Conservation (phyloP, 2,329 filamentous ascomycete species). For the Fusarium foetens region DNA sequence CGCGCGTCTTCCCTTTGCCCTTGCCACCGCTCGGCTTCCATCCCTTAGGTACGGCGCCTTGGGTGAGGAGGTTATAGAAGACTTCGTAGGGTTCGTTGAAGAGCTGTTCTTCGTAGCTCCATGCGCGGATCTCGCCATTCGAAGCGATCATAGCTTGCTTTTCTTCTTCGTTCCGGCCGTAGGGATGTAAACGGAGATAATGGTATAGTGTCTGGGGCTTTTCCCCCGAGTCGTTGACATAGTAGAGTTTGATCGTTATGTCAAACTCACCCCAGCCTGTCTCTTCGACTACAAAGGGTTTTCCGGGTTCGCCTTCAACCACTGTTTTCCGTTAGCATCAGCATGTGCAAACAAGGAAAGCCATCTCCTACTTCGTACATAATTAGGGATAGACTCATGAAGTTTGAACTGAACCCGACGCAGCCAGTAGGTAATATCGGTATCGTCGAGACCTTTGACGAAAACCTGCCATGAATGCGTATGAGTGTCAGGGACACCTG, state of each 20-base stretch:
- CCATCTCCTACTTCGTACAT: slow-evolving; percentile 73
- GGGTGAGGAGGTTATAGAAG: slow-evolving; percentile 88
- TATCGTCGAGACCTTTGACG: slow-evolving; percentile 87
- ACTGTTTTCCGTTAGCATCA: slow-evolving; percentile 53
- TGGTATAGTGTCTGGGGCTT: slow-evolving; percentile 98
- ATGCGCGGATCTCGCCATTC: slow-evolving; percentile 75
- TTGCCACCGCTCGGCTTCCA: slow-evolving; percentile 61
- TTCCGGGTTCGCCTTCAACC: slow-evolving; percentile 75
- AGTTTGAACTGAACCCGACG: slow-evolving; percentile 98
- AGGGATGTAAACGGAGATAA: slow-evolving; percentile 89
- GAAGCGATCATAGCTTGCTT: slow-evolving; percentile 68
- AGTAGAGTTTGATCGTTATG: slow-evolving; percentile 94
- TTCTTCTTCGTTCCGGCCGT: slow-evolving; percentile 82
- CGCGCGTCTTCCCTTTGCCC: slow-evolving; percentile 59
- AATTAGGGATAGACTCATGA: slow-evolving; percentile 95
- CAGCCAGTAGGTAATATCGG: slow-evolving; percentile 94
- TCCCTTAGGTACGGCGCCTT: slow-evolving; percentile 68
- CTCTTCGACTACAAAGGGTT: slow-evolving; percentile 84
- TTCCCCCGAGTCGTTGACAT: slow-evolving; percentile 85
- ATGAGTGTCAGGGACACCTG: slow-evolving; percentile 84
- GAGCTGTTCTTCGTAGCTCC: slow-evolving; percentile 91
- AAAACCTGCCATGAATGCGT: slow-evolving; percentile 98
- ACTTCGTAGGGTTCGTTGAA: slow-evolving; percentile 97
- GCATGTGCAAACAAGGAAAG: not conserved
- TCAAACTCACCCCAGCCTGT: slow-evolving; percentile 99